Percentiles rank a stretch among this genome's conserved stretches.
phyloP scores from a whole-genome alignment of 495 filamentous ascomycete genomes.

The Staphylotrichum tortipilum region DNA sequence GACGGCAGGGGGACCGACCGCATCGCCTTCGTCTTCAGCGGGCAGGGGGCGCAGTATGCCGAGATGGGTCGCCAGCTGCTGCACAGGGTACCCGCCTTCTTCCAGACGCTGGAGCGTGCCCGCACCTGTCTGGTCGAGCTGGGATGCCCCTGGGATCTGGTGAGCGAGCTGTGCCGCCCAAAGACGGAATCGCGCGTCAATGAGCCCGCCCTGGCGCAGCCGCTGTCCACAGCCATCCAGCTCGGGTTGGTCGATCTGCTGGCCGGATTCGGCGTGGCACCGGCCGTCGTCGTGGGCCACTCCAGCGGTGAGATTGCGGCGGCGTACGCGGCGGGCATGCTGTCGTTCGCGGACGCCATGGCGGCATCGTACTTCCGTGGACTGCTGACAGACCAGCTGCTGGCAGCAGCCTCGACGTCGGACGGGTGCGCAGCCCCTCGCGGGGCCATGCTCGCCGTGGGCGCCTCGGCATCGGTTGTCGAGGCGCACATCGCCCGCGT shows the following conservation, averaged over 20 bases:
- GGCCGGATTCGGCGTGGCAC: slow-evolving; percentile 35
- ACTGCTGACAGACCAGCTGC: slow-evolving; percentile 11
- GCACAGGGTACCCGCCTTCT: slow-evolving; percentile 14
- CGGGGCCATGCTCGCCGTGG: slow-evolving; percentile 35
- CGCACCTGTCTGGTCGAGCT: slow-evolving; percentile 9
- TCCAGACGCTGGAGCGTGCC: slow-evolving; percentile 30
- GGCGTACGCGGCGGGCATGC: slow-evolving; percentile 32
- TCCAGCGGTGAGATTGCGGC: slow-evolving; percentile 54
- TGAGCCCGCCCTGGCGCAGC: slow-evolving; percentile 18
- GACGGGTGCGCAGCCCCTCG: background rate
- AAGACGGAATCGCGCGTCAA: background rate
- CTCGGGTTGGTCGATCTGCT: slow-evolving; percentile 46
- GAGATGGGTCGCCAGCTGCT: slow-evolving; percentile 41
- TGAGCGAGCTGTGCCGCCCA: background rate
- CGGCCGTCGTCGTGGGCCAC: slow-evolving; percentile 46
- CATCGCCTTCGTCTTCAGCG: slow-evolving; percentile 32
- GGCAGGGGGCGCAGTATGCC: slow-evolving; percentile 39
- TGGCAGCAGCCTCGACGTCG: background rate
- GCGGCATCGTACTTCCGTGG: slow-evolving; percentile 38
- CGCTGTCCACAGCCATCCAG: slow-evolving; percentile 40
- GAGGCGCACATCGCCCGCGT: background rate
- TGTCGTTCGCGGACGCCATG: slow-evolving; percentile 37
- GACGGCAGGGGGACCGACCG: too few species aligned
- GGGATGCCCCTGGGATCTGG: background rate
- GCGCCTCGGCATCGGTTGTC: background rate